phyloP scores from a whole-genome alignment of 768 basidiomycete genomes.

The Lepiota subincarnata region DNA sequence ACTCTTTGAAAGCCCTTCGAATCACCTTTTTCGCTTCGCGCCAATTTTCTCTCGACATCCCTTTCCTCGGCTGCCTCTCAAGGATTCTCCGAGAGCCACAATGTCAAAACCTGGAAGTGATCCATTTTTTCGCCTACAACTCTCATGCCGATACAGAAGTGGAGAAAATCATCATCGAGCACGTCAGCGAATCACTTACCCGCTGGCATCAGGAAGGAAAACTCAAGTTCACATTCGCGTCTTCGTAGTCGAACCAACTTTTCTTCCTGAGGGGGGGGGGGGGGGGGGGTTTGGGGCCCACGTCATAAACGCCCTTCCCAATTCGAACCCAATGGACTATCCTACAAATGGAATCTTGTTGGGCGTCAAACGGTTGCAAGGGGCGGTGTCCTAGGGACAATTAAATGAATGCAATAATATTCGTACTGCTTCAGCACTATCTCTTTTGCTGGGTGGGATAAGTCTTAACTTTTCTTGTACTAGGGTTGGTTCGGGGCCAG shows the following conservation, averaged over 20 bases:
- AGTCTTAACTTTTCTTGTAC: too few relatives aligned
- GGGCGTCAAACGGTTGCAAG: constrained; percentile 9
- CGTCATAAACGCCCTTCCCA: neutral
- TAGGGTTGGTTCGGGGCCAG: too few relatives aligned
- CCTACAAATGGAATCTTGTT: constrained; percentile 3
- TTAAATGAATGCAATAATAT: constrained; percentile 3
- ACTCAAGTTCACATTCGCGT: neutral
- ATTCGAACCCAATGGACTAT: neutral
- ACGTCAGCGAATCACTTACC: constrained; percentile 1
- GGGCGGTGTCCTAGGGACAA: constrained; percentile 7
- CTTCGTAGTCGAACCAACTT: neutral
- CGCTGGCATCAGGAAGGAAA: neutral
- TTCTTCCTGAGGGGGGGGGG: too few relatives aligned
- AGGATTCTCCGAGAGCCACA: constrained; percentile 18
- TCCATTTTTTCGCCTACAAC: constrained; percentile 25
- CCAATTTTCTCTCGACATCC: constrained; percentile 27
- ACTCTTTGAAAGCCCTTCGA: constrained; percentile 19
- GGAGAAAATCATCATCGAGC: constrained; percentile 13
- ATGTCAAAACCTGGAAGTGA: constrained; percentile 18
- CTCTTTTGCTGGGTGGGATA: too few relatives aligned
- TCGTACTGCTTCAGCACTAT: neutral
- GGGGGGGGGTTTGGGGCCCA: too few relatives aligned
- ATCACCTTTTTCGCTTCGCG: constrained; percentile 26
- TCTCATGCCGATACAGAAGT: constrained; percentile 17
- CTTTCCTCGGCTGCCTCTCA: constrained; percentile 21